Evolutionary conservation across 2,329 filamentous ascomycete genomes (phyloP).

Genomic region (Gyromitra esculenta): DNA sequence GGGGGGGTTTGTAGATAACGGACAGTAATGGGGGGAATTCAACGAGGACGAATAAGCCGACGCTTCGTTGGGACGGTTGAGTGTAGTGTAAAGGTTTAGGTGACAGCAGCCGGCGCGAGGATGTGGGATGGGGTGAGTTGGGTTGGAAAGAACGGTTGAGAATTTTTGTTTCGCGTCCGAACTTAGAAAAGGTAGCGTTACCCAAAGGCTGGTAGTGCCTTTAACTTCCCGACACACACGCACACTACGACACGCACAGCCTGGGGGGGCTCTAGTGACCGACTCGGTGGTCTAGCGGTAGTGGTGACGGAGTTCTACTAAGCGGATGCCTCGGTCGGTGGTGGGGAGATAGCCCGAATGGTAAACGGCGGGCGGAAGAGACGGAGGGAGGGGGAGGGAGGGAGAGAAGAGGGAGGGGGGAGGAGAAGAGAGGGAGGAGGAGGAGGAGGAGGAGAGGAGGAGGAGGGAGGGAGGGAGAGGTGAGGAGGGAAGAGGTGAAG

Average conservation of each 20-base stretch:
- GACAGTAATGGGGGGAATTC: constrained; percentile 28
- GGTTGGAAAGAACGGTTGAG: constrained; percentile 46
- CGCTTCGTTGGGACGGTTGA: constrained; percentile 37
- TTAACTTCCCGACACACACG: constrained; percentile 50
- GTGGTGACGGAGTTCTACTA: constrained; percentile 53
- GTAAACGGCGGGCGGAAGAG: constrained; percentile 52
- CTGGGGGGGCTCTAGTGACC: constrained; percentile 48
- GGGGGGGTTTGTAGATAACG: constrained; percentile 36
- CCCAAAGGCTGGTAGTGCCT: constrained; percentile 49
- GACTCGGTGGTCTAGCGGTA: constrained; percentile 50
- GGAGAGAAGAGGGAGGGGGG: not conserved
- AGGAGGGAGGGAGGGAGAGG: not conserved
- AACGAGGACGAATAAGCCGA: constrained; percentile 32
- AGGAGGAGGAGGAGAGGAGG: not conserved
- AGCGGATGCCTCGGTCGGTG: constrained; percentile 39
- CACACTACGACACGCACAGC: constrained; percentile 51
- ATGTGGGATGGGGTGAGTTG: constrained; percentile 43
- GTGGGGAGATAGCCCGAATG: constrained; percentile 49
- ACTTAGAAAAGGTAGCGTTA: constrained; percentile 49
- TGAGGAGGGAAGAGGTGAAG: constrained; percentile 20
- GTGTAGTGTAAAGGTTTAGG: constrained; percentile 41
- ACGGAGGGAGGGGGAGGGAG: constrained; percentile 21
- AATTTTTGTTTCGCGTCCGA: constrained; percentile 50
- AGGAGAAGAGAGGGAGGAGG: constrained; percentile 1
- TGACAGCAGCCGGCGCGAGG: constrained; percentile 42